Conservation (phyloP, 129 eudicot genomes). For the Tagetes erecta region DNA sequence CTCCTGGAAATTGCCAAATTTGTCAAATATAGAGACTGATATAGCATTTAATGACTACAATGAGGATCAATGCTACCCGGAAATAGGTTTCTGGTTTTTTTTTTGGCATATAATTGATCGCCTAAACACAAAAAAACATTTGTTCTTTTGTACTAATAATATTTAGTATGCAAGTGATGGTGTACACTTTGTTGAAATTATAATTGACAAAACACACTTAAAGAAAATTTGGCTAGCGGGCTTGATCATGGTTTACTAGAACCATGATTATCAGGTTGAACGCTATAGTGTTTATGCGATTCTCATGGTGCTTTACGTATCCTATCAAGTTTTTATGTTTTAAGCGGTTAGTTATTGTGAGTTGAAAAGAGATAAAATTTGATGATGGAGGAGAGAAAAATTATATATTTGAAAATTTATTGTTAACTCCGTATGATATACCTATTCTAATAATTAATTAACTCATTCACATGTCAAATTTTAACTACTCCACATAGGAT, state of each 20-base stretch:
- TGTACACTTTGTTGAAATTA: constrained; percentile 21
- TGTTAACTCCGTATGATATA: too few species aligned
- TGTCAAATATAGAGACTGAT: constrained; percentile 65
- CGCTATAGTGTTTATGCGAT: too few species aligned
- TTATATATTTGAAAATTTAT: too few species aligned
- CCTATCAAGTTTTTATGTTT: too few species aligned
- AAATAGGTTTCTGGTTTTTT: constrained; percentile 25
- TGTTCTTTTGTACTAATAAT: constrained; percentile 1
- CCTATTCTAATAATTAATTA: too few species aligned
- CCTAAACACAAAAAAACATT: constrained; percentile 9
- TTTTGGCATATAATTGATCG: not conserved
- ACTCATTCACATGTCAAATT: too few species aligned
- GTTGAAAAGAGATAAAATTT: too few species aligned
- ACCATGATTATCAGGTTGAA: too few species aligned
- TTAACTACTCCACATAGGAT: too few species aligned
- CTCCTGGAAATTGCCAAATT: constrained; percentile 76
- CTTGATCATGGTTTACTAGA: not conserved
- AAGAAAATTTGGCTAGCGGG: not conserved
- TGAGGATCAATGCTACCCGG: constrained; percentile 21
- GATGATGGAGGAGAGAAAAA: too few species aligned
- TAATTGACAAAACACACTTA: not conserved
- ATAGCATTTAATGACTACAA: constrained; percentile 14
- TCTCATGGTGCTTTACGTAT: too few species aligned
- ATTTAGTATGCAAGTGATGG: constrained; percentile 18
- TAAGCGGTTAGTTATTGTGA: too few species aligned